Percentiles rank a stretch among this genome's conserved stretches.
Evolutionary conservation across 2,329 filamentous ascomycete species (phyloP).

Genomic region (Aspergillus quadrilineatus): DNA sequence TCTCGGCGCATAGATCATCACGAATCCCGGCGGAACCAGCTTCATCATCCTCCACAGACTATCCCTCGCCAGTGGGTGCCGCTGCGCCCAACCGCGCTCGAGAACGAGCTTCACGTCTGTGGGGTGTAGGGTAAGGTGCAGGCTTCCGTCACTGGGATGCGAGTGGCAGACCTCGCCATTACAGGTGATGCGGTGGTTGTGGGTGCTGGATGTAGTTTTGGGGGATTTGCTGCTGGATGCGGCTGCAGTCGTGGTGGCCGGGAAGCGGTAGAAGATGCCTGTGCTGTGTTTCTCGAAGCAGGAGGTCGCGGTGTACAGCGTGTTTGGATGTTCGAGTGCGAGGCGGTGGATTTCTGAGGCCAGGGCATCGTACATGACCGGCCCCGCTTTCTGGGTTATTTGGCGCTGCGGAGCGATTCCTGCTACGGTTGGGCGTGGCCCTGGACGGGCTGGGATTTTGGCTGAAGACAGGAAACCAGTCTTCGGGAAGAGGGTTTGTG

Average conservation of each 20-base stretch:
- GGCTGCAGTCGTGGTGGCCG: background rate
- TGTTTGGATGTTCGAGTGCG: conserved; percentile 45
- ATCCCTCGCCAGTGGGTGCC: conserved; percentile 55
- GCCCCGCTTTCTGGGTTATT: conserved; percentile 63
- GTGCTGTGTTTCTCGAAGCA: conserved; percentile 82
- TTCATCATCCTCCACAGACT: conserved; percentile 63
- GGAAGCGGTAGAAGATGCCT: conserved; percentile 63
- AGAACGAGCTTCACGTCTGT: conserved; percentile 72
- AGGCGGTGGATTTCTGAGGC: conserved; percentile 55
- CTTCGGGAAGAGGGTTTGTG: conserved; percentile 53
- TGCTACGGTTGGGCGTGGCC: conserved; percentile 64
- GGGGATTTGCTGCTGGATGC: background rate
- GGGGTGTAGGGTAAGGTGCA: conserved; percentile 79
- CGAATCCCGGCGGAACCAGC: conserved; percentile 72
- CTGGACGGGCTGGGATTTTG: conserved; percentile 60
- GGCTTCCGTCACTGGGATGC: conserved; percentile 70
- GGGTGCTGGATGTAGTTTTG: background rate
- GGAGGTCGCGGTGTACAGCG: conserved; percentile 63
- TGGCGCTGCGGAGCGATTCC: conserved; percentile 83
- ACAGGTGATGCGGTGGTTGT: conserved; percentile 25
- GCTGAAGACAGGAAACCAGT: conserved; percentile 57
- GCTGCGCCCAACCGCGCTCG: conserved; percentile 75
- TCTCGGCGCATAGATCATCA: conserved; percentile 79
- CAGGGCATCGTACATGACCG: conserved; percentile 57
- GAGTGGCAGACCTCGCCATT: conserved; percentile 81